Evolutionary conservation across 2,329 filamentous ascomycete genomes (phyloP).

Genomic region (Davidsoniella neocaledoniae): DNA sequence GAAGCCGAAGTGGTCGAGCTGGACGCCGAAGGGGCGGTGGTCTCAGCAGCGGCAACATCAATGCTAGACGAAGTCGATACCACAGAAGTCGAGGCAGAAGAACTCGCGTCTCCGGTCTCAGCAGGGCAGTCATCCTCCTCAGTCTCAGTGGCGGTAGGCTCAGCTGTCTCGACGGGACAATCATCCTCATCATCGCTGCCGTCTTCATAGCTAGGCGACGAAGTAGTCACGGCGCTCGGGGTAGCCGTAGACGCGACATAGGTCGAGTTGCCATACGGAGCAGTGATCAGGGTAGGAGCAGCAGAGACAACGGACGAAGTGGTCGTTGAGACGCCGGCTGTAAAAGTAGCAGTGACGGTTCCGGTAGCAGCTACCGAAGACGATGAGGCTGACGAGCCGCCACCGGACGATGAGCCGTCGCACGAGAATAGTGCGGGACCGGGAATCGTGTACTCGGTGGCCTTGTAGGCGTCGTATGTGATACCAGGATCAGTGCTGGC

Average conservation of each 20-base stretch:
- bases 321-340: neutral
- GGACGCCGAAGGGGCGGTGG: neutral
- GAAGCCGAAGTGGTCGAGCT: neutral
- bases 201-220: neutral
- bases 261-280: neutral
- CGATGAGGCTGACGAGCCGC: neutral
- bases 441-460: slow-evolving; percentile 17
- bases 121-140: slow-evolving; percentile 6
- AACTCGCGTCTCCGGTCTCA: neutral
- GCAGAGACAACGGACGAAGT: neutral
- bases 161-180: neutral
- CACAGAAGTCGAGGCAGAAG: neutral
- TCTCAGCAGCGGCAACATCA: neutral
- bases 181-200: slow-evolving; percentile 2
- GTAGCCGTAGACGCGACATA: slow-evolving; percentile 2
- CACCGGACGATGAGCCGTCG: slow-evolving; percentile 14
- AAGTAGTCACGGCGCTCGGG: neutral
- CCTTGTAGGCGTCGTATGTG: slow-evolving; percentile 17
- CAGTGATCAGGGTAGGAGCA: neutral
- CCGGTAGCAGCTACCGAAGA: neutral
- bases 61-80: neutral
- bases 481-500: slow-evolving; percentile 17
- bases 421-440: slow-evolving; percentile 17
- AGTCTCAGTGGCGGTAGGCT: neutral
- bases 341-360: neutral